Percentiles rank a stretch among this genome's conserved stretches.
Evolutionary conservation across 345 rosid genomes (phyloP).

Genomic region (Ceriops tagal): DNA sequence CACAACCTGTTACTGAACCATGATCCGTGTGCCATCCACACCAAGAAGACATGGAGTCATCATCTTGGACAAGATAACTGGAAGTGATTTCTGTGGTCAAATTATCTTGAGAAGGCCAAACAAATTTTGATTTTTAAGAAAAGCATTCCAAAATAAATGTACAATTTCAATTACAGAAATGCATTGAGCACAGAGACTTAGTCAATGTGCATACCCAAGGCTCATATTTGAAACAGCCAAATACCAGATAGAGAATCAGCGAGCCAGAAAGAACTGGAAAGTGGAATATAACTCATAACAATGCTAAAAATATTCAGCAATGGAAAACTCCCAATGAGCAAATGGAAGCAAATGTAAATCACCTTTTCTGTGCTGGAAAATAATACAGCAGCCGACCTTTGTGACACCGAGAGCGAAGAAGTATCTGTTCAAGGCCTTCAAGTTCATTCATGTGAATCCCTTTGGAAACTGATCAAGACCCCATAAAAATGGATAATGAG

Average conservation of each 20-base stretch:
- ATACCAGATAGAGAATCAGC: conserved; percentile 4
- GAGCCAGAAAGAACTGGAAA: not conserved
- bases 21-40: conserved; percentile 99
- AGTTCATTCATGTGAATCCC: conserved; percentile 36
- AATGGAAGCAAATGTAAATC: conserved; percentile 4
- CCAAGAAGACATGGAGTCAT: conserved; percentile 74
- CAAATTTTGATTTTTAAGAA: not conserved
- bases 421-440: conserved; percentile 65
- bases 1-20: conserved; percentile 73
- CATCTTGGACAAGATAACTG: conserved; percentile 47
- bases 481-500: conserved; percentile 1
- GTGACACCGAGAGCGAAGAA: conserved; percentile 71
- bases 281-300: not conserved
- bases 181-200: not conserved
- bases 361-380: conserved; percentile 73
- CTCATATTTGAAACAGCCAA: conserved; percentile 5
- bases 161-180: too few relatives aligned
- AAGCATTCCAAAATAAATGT: not conserved
- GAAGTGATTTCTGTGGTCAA: conserved; percentile 21
- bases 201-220: not conserved
- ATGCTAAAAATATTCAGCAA: not conserved
- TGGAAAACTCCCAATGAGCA: not conserved
- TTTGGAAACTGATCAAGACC: conserved; percentile 49
- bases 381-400: conserved; percentile 92
- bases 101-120: conserved; percentile 13